Percentiles rank a stretch among this genome's conserved stretches.
phyloP scores from a whole-genome alignment of 1,284 basidiomycete genomes.

The Puccinia coronata region DNA sequence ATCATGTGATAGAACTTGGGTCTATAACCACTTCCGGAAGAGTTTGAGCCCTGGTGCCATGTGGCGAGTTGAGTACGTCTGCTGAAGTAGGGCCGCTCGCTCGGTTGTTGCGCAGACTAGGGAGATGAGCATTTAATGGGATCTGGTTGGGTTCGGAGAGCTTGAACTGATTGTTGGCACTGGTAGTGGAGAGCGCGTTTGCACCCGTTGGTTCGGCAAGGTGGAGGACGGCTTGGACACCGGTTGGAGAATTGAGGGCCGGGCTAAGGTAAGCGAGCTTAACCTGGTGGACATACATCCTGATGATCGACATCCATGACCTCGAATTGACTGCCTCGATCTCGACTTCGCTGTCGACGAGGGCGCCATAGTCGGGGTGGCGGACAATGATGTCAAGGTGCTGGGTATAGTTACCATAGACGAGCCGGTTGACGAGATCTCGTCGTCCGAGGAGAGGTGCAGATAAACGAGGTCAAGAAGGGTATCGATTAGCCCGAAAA shows the following conservation, averaged over 20 bases:
- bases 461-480: too few relatives aligned
- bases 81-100: conserved; percentile 1
- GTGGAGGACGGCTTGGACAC: conserved; percentile 55
- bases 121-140: conserved; percentile 51
- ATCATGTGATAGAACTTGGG: conserved; percentile 80
- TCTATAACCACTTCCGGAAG: conserved; percentile 55
- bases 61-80: conserved; percentile 23
- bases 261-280: conserved; percentile 61
- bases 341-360: conserved; percentile 72
- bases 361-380: conserved; percentile 83
- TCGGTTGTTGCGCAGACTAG: conserved; percentile 40
- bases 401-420: conserved; percentile 86
- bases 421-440: conserved; percentile 83
- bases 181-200: conserved; percentile 33
- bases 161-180: conserved; percentile 57
- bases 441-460: too few relatives aligned
- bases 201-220: conserved; percentile 31
- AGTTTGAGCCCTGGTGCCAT: neutral
- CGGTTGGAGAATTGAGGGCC: conserved; percentile 72
- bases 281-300: conserved; percentile 84
- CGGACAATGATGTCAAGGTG: conserved; percentile 92
- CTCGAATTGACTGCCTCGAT: conserved; percentile 62
- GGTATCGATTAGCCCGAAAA: too few relatives aligned
- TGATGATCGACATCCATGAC: conserved; percentile 64
- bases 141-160: conserved; percentile 49